Evolutionary conservation across 306 rosid species (phyloP), one percentile per base, ranked within the genome.

Genomic region (Begonia fuchsioides): DNA sequence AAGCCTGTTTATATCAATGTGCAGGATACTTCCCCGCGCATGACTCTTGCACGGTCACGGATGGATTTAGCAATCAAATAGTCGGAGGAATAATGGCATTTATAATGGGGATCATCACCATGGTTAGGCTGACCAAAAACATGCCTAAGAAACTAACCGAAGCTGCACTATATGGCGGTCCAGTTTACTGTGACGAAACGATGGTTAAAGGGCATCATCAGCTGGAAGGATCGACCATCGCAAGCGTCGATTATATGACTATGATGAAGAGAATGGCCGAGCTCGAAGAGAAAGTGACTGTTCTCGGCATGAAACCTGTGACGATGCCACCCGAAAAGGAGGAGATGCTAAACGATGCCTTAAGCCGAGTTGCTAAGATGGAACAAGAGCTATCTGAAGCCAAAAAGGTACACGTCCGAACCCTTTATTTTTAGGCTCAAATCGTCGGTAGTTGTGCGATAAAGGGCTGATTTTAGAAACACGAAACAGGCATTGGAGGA

Each of bases 221-320:
- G 38, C 60, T 69, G 50, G 66, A 79, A 13, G 45, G 16, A 10
- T 60, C 74, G 39, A 43, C 68, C 63, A 67, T 82, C 55, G 58
- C 61, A 49, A 11, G 50, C 17, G 46, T 64, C 39, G 87, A 77
- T 60, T 69, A 66, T 68, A 59, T 60, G 65, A 52, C 83, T 44
- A 79, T 76, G 61, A 64, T 85, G 75, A 79, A 82, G 66, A 90
- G 94, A 64, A 85, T 90, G 81, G 73, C 79, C 55, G 95, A 79
- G 56, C 63, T 90, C 70, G 98, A 90, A 72, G 73, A 67, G 61
- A 76, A 67, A 61, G 67, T 73, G 65, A 13, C 19, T 9, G 40
- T 3, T 57, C 51, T 82, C 50, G 77, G 70, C 52, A 46, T 26
- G 64, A 69, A 72, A 56, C 82, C 87, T 17, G 44, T 54, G 16